A percentile compares a stretch with the other conserved stretches of the same genome.
Conservation (phyloP, 2,329 filamentous ascomycete species). For the Chaetomium sp. region DNA sequence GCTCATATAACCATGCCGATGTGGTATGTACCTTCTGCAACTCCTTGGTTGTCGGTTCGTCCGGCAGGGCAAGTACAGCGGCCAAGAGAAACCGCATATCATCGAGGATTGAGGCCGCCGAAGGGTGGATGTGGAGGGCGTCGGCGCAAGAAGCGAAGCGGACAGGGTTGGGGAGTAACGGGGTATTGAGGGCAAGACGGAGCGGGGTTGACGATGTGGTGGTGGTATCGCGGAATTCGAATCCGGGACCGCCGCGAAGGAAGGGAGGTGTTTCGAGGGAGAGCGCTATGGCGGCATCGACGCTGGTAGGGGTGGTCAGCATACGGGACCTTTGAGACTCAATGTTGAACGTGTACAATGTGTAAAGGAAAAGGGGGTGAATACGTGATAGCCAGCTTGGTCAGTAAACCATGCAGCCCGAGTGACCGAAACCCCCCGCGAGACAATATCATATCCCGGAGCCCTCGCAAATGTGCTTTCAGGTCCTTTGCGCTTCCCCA, state of each 20-base stretch:
- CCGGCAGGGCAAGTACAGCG: slow-evolving; percentile 36
- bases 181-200: slow-evolving; percentile 41
- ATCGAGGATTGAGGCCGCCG: slow-evolving; percentile 45
- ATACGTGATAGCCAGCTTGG: slow-evolving; percentile 44
- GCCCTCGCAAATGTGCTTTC: slow-evolving; percentile 39
- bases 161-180: slow-evolving; percentile 37
- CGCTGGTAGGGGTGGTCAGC: slow-evolving; percentile 25
- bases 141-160: slow-evolving; percentile 38
- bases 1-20: slow-evolving; percentile 35
- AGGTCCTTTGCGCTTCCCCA: slow-evolving; percentile 43
- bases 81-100: slow-evolving; percentile 43
- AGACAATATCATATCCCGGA: slow-evolving; percentile 42
- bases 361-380: slow-evolving; percentile 17
- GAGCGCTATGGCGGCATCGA: slow-evolving; percentile 43
- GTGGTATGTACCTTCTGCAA: slow-evolving; percentile 34
- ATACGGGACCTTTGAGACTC: no score
- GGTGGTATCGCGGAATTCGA: slow-evolving; percentile 34
- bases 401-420: slow-evolving; percentile 41
- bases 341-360: background rate
- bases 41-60: slow-evolving; percentile 30
- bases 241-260: slow-evolving; percentile 36
- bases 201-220: slow-evolving; percentile 31
- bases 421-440: slow-evolving; percentile 41
- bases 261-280: slow-evolving; percentile 40
- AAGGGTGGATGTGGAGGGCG: slow-evolving; percentile 38